phyloP scores from a whole-genome alignment of 106 monocot genomes.

The Allium fistulosum region DNA sequence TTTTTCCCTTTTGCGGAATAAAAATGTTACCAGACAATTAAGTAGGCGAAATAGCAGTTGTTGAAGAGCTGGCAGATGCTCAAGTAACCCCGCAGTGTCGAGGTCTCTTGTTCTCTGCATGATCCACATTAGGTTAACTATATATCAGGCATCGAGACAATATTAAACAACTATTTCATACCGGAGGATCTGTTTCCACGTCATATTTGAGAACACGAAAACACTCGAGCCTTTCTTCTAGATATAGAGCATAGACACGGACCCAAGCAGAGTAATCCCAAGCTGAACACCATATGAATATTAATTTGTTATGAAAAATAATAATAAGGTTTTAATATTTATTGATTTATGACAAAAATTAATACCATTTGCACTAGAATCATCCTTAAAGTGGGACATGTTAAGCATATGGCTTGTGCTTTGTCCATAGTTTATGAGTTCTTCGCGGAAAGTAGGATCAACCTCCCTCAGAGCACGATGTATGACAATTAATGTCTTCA shows the following conservation, averaged over 20 bases:
- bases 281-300: conserved; percentile 41
- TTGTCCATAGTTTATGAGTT: conserved; percentile 91
- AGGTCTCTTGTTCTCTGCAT: conserved; percentile 68
- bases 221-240: conserved; percentile 97
- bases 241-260: conserved; percentile 78
- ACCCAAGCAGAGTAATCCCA: conserved; percentile 99
- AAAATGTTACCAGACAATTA: conserved; percentile 62
- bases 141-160: neutral
- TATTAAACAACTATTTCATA: conserved; percentile 16
- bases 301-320: conserved; percentile 1
- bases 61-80: conserved; percentile 83
- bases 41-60: conserved; percentile 80
- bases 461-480: conserved; percentile 97
- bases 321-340: neutral
- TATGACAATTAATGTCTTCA: conserved; percentile 86
- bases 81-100: conserved; percentile 73
- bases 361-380: conserved; percentile 85
- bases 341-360: neutral
- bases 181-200: conserved; percentile 73
- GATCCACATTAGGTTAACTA: neutral
- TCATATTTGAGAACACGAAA: conserved; percentile 81
- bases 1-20: no score
- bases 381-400: conserved; percentile 94
- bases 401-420: conserved; percentile 82
- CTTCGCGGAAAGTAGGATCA: conserved; percentile 92